Conservation (phyloP, 352 stramenopile species). For the Phytophthora nicotianae region DNA sequence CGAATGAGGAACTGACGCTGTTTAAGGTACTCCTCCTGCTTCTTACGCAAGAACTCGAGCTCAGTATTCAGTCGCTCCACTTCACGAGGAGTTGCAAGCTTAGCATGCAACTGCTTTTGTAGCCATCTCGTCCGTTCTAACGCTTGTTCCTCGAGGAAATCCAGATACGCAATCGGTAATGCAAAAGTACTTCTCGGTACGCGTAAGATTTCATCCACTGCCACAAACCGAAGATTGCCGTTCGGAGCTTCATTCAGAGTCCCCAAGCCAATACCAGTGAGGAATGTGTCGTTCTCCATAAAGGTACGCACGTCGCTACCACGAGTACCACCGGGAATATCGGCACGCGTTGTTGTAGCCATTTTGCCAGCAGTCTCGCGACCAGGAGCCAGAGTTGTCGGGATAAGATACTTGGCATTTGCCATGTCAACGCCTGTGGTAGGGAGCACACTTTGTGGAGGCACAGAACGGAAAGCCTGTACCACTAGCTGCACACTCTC, state of each 20-base stretch:
- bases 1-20: conserved; percentile 80
- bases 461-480: conserved; percentile 54
- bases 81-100: conserved; percentile 23
- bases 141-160: conserved; percentile 73
- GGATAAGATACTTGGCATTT: conserved; percentile 76
- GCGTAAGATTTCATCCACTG: conserved; percentile 79
- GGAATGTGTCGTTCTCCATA: conserved; percentile 72
- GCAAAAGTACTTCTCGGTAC: conserved; percentile 77
- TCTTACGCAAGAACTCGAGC: conserved; percentile 67
- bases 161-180: conserved; percentile 72
- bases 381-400: conserved; percentile 53
- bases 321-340: conserved; percentile 27
- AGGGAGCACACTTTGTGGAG: conserved; percentile 54
- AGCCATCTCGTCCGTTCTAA: conserved; percentile 57
- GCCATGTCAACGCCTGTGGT: conserved; percentile 77
- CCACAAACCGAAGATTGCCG: conserved; percentile 53
- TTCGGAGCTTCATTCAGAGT: conserved; percentile 36
- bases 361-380: conserved; percentile 37
- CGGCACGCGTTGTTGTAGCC: conserved; percentile 13
- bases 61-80: conserved; percentile 47
- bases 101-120: conserved; percentile 48
- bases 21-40: conserved; percentile 77
- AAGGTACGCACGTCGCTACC: conserved; percentile 48
- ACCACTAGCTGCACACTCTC: conserved; percentile 57
- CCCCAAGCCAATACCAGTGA: conserved; percentile 41